Conservation (phyloP, 179 eudicot genomes). For the Spinacia oleracea region DNA sequence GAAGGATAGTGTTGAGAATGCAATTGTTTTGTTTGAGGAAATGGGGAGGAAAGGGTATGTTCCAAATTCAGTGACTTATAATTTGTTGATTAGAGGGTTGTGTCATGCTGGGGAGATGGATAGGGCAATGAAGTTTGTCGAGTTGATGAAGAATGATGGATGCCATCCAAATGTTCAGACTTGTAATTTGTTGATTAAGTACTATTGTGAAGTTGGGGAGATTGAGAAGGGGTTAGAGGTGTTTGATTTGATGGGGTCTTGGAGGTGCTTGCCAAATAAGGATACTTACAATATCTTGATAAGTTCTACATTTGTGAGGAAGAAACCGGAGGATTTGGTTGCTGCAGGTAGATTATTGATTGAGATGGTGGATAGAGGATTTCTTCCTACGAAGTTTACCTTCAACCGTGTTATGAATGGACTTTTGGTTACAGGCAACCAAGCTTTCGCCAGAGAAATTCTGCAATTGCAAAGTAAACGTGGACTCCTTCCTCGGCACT, state of each 20-base stretch:
- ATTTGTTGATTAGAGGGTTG: conserved; percentile 74
- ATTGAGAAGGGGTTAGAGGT: conserved; percentile 74
- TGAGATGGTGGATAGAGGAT: conserved; percentile 87
- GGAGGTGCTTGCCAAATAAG: conserved; percentile 79
- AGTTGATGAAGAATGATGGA: conserved; percentile 66
- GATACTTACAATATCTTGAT: conserved; percentile 89
- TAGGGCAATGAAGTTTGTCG: conserved; percentile 58
- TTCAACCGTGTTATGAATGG: conserved; percentile 83
- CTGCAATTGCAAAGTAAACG: conserved; percentile 66
- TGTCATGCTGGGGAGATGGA: conserved; percentile 77
- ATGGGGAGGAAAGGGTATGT: conserved; percentile 78
- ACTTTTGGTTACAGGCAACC: conserved; percentile 83
- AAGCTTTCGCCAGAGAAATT: conserved; percentile 80
- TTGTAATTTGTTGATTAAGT: conserved; percentile 71
- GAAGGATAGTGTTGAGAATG: conserved; percentile 79
- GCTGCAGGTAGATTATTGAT: conserved; percentile 79
- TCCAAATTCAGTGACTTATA: conserved; percentile 74
- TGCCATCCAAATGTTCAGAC: conserved; percentile 86
- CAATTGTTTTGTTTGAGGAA: conserved; percentile 56
- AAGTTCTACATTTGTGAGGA: conserved; percentile 73
- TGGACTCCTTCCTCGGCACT: conserved; percentile 68
- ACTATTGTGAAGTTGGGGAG: conserved; percentile 80
- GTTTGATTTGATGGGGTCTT: conserved; percentile 61
- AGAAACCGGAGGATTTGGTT: conserved; percentile 72
- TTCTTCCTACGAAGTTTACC: conserved; percentile 64